A percentile compares a stretch with the other conserved stretches of the same genome.
Conservation (phyloP, 179 eudicot species). For the Spergularia azorica region DNA sequence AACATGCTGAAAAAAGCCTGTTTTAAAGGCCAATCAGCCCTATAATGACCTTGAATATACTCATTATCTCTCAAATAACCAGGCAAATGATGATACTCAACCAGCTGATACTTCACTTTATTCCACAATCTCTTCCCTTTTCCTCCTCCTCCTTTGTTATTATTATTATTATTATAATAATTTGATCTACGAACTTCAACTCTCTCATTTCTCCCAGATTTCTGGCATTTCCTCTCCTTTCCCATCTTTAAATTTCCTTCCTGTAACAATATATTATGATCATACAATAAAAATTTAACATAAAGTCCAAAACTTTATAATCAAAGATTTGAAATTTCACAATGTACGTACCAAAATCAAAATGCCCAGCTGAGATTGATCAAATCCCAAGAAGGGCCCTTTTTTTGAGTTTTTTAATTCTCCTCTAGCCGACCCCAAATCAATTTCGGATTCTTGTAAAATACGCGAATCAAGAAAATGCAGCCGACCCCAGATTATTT, state of each 20-base stretch:
- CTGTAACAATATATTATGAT: no score
- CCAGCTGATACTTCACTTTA: slow-evolving; percentile 81
- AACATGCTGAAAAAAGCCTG: slow-evolving; percentile 76
- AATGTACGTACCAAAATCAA: neutral
- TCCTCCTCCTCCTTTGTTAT: no score
- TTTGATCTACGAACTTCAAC: neutral
- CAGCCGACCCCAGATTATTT: no score
- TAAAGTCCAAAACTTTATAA: neutral
- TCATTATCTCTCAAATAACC: slow-evolving; percentile 85
- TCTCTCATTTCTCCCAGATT: neutral
- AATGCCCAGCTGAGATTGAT: neutral
- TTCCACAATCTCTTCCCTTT: slow-evolving; percentile 84
- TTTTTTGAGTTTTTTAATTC: no score
- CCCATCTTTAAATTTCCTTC: no score
- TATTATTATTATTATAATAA: neutral
- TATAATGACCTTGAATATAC: slow-evolving; percentile 72
- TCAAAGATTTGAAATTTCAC: no score
- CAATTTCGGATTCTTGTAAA: no score
- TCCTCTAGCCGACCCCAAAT: no score
- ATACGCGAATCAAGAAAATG: no score
- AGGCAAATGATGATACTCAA: slow-evolving; percentile 82
- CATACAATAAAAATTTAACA: neutral
- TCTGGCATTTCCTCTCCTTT: neutral
- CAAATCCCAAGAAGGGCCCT: slow-evolving; percentile 6
- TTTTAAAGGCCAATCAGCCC: slow-evolving; percentile 84